Percentiles rank a stretch among this genome's conserved stretches.
Conservation (phyloP, 106 monocot genomes). For the Acanthochlamys bracteata region DNA sequence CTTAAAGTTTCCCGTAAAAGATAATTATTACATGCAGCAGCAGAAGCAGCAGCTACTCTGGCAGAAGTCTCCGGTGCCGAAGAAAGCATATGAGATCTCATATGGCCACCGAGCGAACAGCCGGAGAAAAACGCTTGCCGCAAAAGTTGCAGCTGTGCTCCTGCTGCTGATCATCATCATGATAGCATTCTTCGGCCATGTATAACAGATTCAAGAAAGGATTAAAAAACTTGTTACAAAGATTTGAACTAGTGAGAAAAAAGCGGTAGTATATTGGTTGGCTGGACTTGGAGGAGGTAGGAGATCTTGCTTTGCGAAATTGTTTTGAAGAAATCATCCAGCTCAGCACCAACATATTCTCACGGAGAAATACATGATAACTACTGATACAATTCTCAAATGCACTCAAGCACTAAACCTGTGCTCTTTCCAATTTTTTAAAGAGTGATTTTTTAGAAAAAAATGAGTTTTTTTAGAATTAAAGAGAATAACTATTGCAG, state of each 20-base stretch:
- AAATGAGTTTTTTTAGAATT: too few relatives aligned
- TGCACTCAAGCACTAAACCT: too few relatives aligned
- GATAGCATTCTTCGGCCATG: neutral
- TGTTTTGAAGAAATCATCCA: neutral
- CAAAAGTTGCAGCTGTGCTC: slow-evolving; percentile 31
- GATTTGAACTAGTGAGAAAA: neutral
- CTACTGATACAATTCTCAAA: too few relatives aligned
- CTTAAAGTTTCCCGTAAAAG: slow-evolving; percentile 28
- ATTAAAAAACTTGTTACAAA: neutral
- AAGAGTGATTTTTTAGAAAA: too few relatives aligned
- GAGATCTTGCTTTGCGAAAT: neutral
- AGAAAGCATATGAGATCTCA: slow-evolving; percentile 29
- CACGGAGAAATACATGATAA: too few relatives aligned
- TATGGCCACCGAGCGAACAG: slow-evolving; percentile 41
- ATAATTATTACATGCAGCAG: neutral
- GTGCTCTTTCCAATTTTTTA: too few relatives aligned
- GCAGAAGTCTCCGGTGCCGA: neutral
- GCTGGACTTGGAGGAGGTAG: too few relatives aligned
- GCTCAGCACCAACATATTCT: too few relatives aligned
- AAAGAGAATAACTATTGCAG: too few relatives aligned
- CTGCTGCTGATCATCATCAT: slow-evolving; percentile 1
- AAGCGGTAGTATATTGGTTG: neutral
- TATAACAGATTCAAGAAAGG: neutral
- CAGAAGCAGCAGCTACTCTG: neutral
- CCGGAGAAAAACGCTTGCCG: slow-evolving; percentile 27